Conservation (phyloP, 2,329 filamentous ascomycete species). For the Apiospora hydei region DNA sequence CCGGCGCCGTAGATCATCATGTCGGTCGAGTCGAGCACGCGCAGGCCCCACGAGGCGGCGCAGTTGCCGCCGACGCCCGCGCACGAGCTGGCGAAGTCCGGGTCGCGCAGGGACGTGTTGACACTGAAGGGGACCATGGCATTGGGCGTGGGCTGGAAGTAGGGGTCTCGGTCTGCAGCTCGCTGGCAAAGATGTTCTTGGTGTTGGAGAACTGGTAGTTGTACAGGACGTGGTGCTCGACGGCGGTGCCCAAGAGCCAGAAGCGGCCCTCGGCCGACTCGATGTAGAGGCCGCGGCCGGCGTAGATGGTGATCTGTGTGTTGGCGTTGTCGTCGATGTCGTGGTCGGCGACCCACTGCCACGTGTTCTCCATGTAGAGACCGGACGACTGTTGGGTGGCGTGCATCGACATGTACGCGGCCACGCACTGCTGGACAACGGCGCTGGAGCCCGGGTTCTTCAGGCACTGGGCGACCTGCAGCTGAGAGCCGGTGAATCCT, state of each 20-base stretch:
- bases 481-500: slow-evolving; percentile 71
- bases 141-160: slow-evolving; percentile 68
- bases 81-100: slow-evolving; percentile 55
- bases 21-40: slow-evolving; percentile 60
- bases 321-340: slow-evolving; percentile 59
- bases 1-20: slow-evolving; percentile 66
- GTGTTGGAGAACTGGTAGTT: slow-evolving; percentile 69
- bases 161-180: slow-evolving; percentile 69
- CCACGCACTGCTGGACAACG: slow-evolving; percentile 44
- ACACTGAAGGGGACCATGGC: slow-evolving; percentile 59
- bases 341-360: slow-evolving; percentile 58
- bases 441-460: slow-evolving; percentile 53
- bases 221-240: slow-evolving; percentile 68
- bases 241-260: slow-evolving; percentile 67
- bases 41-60: slow-evolving; percentile 64
- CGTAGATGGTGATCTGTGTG: slow-evolving; percentile 59
- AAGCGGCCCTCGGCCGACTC: slow-evolving; percentile 48
- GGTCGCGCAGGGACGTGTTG: slow-evolving; percentile 50
- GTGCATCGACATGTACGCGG: slow-evolving; percentile 49
- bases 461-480: slow-evolving; percentile 71
- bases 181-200: slow-evolving; percentile 63
- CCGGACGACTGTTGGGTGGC: slow-evolving; percentile 42
- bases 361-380: slow-evolving; percentile 53
- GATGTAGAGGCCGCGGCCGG: slow-evolving; percentile 57
- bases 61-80: slow-evolving; percentile 47